Evolutionary conservation across 768 basidiomycete species (phyloP), one percentile per base, ranked within the genome.

Genomic region (Cyclocybe cylindracea): DNA sequence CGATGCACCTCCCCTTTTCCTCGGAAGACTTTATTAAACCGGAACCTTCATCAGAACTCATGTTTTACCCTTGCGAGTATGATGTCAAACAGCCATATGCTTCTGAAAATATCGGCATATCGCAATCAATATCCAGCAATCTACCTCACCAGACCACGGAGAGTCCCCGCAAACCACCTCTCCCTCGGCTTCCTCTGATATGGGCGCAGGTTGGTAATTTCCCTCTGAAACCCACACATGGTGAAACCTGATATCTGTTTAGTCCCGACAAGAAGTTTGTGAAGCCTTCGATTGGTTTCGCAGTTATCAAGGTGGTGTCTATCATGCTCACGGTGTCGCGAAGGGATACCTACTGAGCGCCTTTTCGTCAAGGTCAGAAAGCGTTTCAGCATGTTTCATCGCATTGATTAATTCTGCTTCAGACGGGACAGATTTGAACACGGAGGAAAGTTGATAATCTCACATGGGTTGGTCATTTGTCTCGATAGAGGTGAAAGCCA

Each of bases 221-320:
- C 24, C 24, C 24, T 51, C 37, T 59, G 16, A 33, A 44, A 10
- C 36, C 39, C 16, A 40, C 52, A 11, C 55, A 44, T 24, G 48
- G 31, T 32, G n/a, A 16, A 18, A 54, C 29, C 59, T 9, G 56
- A 35, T 18, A 31, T 19, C 56, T 39, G 11, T 14, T 44, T 48
- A 91, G 89, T 87, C 89, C 19, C 82, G 91, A 38, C 89, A 91
- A 69, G 91, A 92, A 69, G 77, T 93, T 2, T 92, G 91, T 70
- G 91, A 93, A 66, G 80, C 85, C 4, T 82, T 86, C 43, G 82
- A 85, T 16, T 85, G 83, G 78, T 89, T 88, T 66, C 74, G 82
- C 32, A 85, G 80, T 56, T 93, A 89, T 63, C 91, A 94, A 66
- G 73, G 88, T 9, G 91, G 91, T 7, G 90, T 94, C 5, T 92